Evolutionary conservation across 2,329 filamentous ascomycete species (phyloP), one percentile per base, ranked within the genome.

Genomic region (Monilinia fructigena): DNA sequence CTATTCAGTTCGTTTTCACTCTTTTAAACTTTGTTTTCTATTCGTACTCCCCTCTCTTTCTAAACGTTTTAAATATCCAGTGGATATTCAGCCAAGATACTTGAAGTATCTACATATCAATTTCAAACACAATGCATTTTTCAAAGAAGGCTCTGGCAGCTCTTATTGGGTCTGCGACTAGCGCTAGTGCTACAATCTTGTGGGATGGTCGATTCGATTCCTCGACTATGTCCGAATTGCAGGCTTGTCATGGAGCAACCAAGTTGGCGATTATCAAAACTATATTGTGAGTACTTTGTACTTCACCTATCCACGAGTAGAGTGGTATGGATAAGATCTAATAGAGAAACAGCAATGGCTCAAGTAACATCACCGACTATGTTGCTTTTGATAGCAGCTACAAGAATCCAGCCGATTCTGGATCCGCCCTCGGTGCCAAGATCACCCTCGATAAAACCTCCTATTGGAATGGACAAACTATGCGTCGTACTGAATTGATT

Each of bases 401-500:
- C 71, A 86, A 88, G 74, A 78, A 81, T 64, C 80, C 79, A 65
- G 78, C 83, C 71, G 88, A 91, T 76, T 80, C 79, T 0, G 80
- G 79, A 59, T 87, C 85, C 60, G 82, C 79, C 47, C 84, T 90
- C 77, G 89, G 89, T 23, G 85, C 84, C 71, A 88, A 89, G 75
- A 86, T 92, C 77, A 89, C 86, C 5, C 87, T 92, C 60, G 79
- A 82, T 73, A 76, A 77, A 72, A 88, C 84, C 0, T 82, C 89
- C 1, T 89, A 85, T 76, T 92, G 89, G 89, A 88, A 91, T 77
- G 86, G 85, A 28, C 87, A 90, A 75, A 85, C 77, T 58, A 91
- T 91, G 89, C 86, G 88, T 75, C 83, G 89, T 62, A 91, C 87
- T 0, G 89, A 92, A 78, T 79, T 92, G 68, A 92, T 92, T 70